Conservation (phyloP, 176 grass and related monocot genomes). For the Ensete glaucum region DNA sequence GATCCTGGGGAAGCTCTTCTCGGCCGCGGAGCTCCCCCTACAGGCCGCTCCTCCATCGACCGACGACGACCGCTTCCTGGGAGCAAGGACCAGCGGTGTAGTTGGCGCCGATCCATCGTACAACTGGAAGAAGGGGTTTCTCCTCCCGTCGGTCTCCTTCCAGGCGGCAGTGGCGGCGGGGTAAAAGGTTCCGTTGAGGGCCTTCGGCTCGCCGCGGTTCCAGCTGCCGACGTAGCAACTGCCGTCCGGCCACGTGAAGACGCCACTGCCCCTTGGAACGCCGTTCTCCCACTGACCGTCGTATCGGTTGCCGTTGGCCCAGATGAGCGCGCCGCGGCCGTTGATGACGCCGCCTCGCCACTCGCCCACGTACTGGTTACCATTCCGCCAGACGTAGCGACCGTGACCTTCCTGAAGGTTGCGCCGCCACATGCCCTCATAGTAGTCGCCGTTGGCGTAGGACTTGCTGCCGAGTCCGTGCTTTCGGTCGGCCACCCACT, state of each 20-base stretch:
- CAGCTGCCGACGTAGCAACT: slow-evolving; percentile 84
- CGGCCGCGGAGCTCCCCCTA: slow-evolving; percentile 25
- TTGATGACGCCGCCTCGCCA: slow-evolving; percentile 80
- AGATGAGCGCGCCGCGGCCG: slow-evolving; percentile 79
- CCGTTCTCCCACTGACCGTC: slow-evolving; percentile 91
- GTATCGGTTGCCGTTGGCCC: slow-evolving; percentile 90
- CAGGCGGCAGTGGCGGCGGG: slow-evolving; percentile 20
- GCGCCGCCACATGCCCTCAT: slow-evolving; percentile 83
- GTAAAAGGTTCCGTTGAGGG: slow-evolving; percentile 34
- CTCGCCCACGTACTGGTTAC: slow-evolving; percentile 94
- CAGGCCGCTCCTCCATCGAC: slow-evolving; percentile 31
- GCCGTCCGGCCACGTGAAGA: slow-evolving; percentile 95
- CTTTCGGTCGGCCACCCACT: slow-evolving; percentile 64
- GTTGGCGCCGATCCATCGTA: background rate
- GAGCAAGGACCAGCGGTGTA: background rate
- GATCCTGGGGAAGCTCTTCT: slow-evolving; percentile 54
- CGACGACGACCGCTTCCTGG: slow-evolving; percentile 66
- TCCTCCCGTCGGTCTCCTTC: slow-evolving; percentile 1
- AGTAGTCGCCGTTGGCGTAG: slow-evolving; percentile 87
- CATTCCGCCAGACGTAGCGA: slow-evolving; percentile 75
- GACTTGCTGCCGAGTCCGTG: slow-evolving; percentile 69
- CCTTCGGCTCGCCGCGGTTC: slow-evolving; percentile 30
- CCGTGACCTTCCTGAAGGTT: slow-evolving; percentile 91
- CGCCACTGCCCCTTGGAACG: slow-evolving; percentile 64
- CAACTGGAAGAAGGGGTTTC: background rate